Evolutionary conservation across 768 basidiomycete species (phyloP), one percentile per base, ranked within the genome.

Genomic region (Pleurotus ostreatus): DNA sequence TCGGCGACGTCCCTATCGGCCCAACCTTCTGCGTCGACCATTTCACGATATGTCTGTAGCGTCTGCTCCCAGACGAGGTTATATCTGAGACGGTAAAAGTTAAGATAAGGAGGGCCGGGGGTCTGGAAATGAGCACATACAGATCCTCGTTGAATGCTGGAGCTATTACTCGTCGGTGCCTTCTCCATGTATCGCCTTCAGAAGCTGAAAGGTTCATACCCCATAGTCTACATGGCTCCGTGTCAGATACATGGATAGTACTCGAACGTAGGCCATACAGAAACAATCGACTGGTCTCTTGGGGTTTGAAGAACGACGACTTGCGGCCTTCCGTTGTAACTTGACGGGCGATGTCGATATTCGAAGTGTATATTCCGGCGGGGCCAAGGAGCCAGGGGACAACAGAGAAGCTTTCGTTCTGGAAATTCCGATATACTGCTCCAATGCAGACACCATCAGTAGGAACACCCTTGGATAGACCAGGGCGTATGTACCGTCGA

Each of bases 341-440:
- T 63, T 80, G 80, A 7, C 78, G 71, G 9, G 70, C 73, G 5
- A 80, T 72, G 39, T 80, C 77, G 23, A 81, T 57, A 56, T 78
- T 80, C 11, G 74, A 69, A 2, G 77, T 77, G 59, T 72, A 77
- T 20, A 80, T 63, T 0, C 62, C 62, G 0, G 77, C 67, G 3
- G 57, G 54, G 0, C 79, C 78, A 0, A 61, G 55, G 0, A 81
- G 16, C 49, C 73, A 74, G 0, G 76, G 69, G 1, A 78, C 70
- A 7, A 78, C 56, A 1, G 77, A 74, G 6, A 78, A 63, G 26
- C 62, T 76, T 41, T 80, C 78, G 39, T 56, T 70, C n/a, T 66
- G 61, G 51, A 64, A 74, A 2, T 56, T 57, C 43, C 68, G 68
- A 57, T 77, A 77, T 4, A 74, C 74, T 77, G 44, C 23, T 38